These are phyloP conservation scores for Dryas octopetala DNA, from an alignment of 306 rosid species.

Conservation along the genomic window DNA sequence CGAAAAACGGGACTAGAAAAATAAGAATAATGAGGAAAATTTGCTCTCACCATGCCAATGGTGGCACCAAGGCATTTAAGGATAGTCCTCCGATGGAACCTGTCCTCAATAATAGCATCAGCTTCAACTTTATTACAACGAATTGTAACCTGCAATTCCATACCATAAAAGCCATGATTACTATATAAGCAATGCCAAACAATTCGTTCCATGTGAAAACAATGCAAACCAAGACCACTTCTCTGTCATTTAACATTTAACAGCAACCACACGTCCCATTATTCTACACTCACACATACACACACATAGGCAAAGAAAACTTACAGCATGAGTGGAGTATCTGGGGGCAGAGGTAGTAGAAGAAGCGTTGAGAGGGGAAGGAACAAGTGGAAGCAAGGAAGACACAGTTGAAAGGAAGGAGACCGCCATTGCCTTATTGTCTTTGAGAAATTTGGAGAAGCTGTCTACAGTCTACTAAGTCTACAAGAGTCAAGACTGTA, in stretches of 20 bases:
- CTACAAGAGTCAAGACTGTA: neutral
- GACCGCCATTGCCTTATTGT: constrained; percentile 49
- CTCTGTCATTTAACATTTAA: constrained; percentile 1
- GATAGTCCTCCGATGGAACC: constrained; percentile 46
- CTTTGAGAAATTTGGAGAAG: constrained; percentile 11
- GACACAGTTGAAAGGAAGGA: constrained; percentile 66
- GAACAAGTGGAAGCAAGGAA: constrained; percentile 44
- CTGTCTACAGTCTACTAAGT: neutral
- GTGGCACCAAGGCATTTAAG: constrained; percentile 64
- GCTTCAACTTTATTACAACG: constrained; percentile 49
- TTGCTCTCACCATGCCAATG: constrained; percentile 66
- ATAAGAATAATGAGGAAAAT: constrained; percentile 1
- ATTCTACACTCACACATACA: neutral
- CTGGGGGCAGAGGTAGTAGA: constrained; percentile 25
- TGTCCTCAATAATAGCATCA: constrained; percentile 36
- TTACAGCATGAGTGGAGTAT: constrained; percentile 55
- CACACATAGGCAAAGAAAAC: constrained; percentile 9
- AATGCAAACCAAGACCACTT: neutral
- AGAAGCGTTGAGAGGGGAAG: constrained; percentile 30
- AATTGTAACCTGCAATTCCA: constrained; percentile 48
- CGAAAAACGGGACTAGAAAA: too few relatives aligned
- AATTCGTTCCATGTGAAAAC: neutral
- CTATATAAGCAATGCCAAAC: constrained; percentile 5
- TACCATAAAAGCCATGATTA: constrained; percentile 4
- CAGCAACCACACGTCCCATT: neutral